phyloP scores from a whole-genome alignment of 768 basidiomycete genomes.

The Psilocybe subaeruginosa region DNA sequence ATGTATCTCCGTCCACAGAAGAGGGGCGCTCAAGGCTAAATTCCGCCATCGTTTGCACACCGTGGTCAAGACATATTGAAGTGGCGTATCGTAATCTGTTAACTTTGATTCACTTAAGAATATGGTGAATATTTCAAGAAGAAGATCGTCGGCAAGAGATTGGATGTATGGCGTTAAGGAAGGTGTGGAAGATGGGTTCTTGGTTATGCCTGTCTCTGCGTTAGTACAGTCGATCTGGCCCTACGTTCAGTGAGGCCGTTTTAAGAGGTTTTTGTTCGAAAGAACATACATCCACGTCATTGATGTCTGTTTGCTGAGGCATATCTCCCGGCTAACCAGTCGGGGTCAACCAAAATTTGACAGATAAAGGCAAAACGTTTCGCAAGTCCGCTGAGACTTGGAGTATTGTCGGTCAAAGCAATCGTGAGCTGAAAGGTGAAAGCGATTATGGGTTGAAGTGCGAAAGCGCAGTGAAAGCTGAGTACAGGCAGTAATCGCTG shows the following conservation, averaged over 20 bases:
- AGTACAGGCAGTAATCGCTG: background rate
- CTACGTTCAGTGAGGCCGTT: no score
- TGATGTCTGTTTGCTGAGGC: no score
- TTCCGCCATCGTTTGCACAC: slow-evolving; percentile 32
- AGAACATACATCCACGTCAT: no score
- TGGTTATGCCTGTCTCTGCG: background rate
- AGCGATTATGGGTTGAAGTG: no score
- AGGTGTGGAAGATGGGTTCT: background rate
- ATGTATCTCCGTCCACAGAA: slow-evolving; percentile 31
- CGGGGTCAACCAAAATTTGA: no score
- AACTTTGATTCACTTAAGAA: background rate
- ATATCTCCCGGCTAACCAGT: no score
- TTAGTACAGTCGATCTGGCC: background rate
- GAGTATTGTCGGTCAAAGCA: no score
- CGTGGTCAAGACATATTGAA: slow-evolving; percentile 20
- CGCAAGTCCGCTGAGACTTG: no score
- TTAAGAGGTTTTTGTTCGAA: no score
- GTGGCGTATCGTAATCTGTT: slow-evolving; percentile 2
- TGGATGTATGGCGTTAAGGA: background rate
- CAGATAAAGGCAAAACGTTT: no score
- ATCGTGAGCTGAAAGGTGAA: no score
- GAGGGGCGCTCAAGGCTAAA: slow-evolving; percentile 26
- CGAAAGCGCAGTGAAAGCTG: background rate
- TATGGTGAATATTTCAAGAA: slow-evolving; percentile 8
- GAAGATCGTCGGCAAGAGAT: slow-evolving; percentile 10